phyloP scores from a whole-genome alignment of 2,329 filamentous ascomycete species.

The Colletotrichum echinochloae region DNA sequence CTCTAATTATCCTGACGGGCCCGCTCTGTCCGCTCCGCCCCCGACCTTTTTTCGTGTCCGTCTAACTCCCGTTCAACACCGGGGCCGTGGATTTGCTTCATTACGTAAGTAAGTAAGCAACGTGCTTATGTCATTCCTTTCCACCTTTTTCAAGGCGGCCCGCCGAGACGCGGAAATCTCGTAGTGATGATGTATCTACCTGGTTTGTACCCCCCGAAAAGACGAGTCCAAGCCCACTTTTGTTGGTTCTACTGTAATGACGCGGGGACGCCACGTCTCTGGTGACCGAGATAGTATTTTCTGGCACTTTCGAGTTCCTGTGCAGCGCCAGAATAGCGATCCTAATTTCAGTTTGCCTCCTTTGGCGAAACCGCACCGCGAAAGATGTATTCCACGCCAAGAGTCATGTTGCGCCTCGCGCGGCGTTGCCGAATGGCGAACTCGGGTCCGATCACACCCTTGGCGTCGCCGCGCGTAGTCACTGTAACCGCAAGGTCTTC shows the following conservation, averaged over 20 bases:
- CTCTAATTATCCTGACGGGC: background rate
- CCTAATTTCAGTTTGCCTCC: background rate
- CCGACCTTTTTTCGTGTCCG: background rate
- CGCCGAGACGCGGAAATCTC: background rate
- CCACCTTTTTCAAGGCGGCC: no score
- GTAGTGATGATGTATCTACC: background rate
- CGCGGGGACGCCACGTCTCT: background rate
- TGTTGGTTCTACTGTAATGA: background rate
- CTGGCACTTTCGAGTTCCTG: background rate
- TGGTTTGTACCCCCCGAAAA: background rate
- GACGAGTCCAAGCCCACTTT: background rate
- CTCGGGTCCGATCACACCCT: background rate
- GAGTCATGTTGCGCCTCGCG: conserved; percentile 15
- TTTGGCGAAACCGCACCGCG: background rate
- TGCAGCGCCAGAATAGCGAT: background rate
- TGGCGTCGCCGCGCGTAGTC: background rate
- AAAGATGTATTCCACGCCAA: conserved; percentile 13
- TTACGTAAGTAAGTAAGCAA: background rate
- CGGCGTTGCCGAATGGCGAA: background rate
- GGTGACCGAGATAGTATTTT: background rate
- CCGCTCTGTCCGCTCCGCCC: background rate
- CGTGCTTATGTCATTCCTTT: background rate
- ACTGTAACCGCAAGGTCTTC: background rate
- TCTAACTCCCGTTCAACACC: background rate
- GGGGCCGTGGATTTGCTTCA: background rate